These are phyloP conservation scores for Glycyrrhiza uralensis DNA, from an alignment of 306 rosid genomes.

Conservation along the genomic window DNA sequence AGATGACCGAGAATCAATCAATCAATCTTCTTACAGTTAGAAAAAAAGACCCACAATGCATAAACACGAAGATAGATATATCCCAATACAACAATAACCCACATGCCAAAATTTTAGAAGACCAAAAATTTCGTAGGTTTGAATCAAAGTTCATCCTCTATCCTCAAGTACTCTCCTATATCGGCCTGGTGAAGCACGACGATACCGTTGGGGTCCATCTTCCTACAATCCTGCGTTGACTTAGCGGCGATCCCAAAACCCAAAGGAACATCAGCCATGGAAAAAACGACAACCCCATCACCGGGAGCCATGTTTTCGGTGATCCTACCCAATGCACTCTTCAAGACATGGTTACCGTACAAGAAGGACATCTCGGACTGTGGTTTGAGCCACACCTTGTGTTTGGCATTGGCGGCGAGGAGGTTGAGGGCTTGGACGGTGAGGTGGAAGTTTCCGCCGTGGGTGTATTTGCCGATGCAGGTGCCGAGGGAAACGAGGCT, in stretches of 20 bases:
- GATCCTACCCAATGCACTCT: constrained; percentile 79
- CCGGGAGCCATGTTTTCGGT: constrained; percentile 69
- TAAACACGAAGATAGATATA: not conserved
- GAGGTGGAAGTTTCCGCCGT: constrained; percentile 74
- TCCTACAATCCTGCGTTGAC: constrained; percentile 88
- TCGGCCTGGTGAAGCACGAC: constrained; percentile 86
- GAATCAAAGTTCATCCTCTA: constrained; percentile 78
- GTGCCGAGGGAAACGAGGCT: constrained; percentile 65
- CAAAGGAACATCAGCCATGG: constrained; percentile 79
- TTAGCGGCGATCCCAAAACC: constrained; percentile 85
- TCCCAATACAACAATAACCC: constrained; percentile 3
- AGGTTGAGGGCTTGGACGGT: constrained; percentile 60
- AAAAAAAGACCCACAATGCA: not conserved
- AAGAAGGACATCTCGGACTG: constrained; percentile 78
- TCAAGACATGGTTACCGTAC: constrained; percentile 78
- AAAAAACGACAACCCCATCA: constrained; percentile 81
- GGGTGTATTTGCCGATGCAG: constrained; percentile 85
- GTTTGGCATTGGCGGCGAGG: constrained; percentile 70
- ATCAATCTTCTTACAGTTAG: not conserved
- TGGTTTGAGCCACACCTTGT: constrained; percentile 90
- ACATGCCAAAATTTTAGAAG: not conserved
- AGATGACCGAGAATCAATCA: not conserved
- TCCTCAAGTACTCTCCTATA: constrained; percentile 86
- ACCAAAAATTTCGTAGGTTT: not conserved
- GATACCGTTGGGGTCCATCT: constrained; percentile 81